Evolutionary conservation across 2,329 filamentous ascomycete genomes (phyloP).

Genomic region (Acrocalymma vagum): DNA sequence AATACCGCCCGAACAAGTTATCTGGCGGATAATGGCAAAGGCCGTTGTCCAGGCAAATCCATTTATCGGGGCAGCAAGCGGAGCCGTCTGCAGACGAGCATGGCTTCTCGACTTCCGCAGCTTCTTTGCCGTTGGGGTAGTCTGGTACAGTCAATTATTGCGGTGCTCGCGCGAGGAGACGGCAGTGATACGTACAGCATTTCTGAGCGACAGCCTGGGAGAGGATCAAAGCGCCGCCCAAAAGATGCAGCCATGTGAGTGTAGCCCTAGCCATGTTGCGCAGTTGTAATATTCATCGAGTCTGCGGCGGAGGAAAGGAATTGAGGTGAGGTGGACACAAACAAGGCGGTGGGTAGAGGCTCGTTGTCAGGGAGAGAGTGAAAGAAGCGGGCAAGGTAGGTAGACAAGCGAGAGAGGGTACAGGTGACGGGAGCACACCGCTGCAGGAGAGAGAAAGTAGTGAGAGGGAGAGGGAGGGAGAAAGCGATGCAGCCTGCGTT

Average conservation of each 20-base stretch:
- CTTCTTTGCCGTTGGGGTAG: slow-evolving; percentile 41
- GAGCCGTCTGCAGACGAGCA: slow-evolving; percentile 43
- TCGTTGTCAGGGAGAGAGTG: too few relatives aligned
- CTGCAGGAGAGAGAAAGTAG: slow-evolving; percentile 14
- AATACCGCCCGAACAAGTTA: slow-evolving; percentile 41
- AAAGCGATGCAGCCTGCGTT: neutral
- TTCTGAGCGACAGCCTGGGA: slow-evolving; percentile 29
- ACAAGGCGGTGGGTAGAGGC: too few relatives aligned
- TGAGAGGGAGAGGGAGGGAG: neutral
- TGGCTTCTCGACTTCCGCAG: slow-evolving; percentile 38
- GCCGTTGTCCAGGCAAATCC: slow-evolving; percentile 48
- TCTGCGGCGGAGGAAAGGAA: slow-evolving; percentile 4
- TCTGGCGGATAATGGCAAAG: slow-evolving; percentile 39
- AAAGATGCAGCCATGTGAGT: slow-evolving; percentile 29
- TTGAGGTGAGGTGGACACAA: slow-evolving; percentile 11
- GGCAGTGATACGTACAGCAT: slow-evolving; percentile 35
- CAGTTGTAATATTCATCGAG: slow-evolving; percentile 9
- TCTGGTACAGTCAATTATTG: slow-evolving; percentile 30
- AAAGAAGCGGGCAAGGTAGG: slow-evolving; percentile 10
- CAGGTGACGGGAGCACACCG: slow-evolving; percentile 11
- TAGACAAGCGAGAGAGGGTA: slow-evolving; percentile 12
- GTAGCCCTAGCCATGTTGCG: slow-evolving; percentile 23
- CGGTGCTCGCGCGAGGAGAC: neutral
- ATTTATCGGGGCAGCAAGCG: slow-evolving; percentile 46
- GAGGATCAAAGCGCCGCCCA: slow-evolving; percentile 22